phyloP scores from a whole-genome alignment of 169 alveolate genomes.

The Babesia ovata region DNA sequence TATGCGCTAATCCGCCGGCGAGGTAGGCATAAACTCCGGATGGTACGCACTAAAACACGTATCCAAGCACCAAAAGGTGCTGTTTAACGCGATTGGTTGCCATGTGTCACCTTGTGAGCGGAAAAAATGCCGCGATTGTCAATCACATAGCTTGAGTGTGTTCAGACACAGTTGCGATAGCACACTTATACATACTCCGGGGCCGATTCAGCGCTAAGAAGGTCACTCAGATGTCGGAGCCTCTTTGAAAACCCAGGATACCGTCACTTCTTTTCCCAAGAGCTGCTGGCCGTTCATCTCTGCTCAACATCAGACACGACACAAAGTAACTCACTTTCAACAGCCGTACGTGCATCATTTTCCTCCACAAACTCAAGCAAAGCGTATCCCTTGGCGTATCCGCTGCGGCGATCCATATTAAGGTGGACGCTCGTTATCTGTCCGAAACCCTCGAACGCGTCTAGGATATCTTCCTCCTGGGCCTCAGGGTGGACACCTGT shows the following conservation, averaged over 20 bases:
- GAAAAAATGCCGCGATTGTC: no score
- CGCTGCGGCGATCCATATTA: conserved; percentile 92
- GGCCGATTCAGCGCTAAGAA: neutral
- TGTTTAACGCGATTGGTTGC: no score
- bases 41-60: no score
- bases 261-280: conserved; percentile 49
- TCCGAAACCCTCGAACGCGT: conserved; percentile 87
- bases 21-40: no score
- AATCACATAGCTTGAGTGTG: neutral
- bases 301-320: neutral
- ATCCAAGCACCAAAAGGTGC: no score
- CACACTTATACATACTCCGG: neutral
- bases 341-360: conserved; percentile 83
- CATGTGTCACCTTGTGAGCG: no score
- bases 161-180: neutral
- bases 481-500: conserved; percentile 90
- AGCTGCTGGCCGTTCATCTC: conserved; percentile 61
- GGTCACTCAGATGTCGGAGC: conserved; percentile 14
- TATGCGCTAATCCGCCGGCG: no score
- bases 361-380: conserved; percentile 83
- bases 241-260: conserved; percentile 58
- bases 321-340: conserved; percentile 68
- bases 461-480: conserved; percentile 90
- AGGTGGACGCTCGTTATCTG: conserved; percentile 87
- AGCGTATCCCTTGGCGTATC: conserved; percentile 91